Evolutionary conservation across 345 rosid species (phyloP), one percentile per base, ranked within the genome.

Genomic region (Dipteronia dyeriana): DNA sequence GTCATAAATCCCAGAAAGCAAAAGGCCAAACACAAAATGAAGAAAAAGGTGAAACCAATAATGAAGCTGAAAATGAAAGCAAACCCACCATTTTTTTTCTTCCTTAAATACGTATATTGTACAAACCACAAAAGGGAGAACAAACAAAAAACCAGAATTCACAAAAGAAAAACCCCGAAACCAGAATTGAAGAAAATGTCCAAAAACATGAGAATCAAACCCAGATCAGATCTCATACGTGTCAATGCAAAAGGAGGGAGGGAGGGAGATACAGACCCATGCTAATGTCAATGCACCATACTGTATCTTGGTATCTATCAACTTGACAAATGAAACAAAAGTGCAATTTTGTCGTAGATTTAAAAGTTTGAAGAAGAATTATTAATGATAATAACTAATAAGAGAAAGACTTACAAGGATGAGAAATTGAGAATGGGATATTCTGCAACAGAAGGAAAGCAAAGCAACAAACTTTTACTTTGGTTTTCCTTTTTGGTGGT

Each of bases 371-470:
- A 13, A 79, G 79, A 77, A 54, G 57, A 65, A 74, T 68, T 71
- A 54, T 82, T 73, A 60, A 22, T 34, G 67, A 22, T 51, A 59
- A 31, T 41, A 47, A 60, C 19, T 51, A 59, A 31, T 41, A 47
- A 60, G 66, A 31, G 49, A 47, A 82, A 76, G 22, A 9, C 60
- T 79, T 73, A 82, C 81, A 76, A 62, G 78, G 62, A 71, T 69
- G 73, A 79, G 71, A 81, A 84, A 47, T 68, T 69, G 73, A 79
- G 71, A 81, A 85, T 82, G 76, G 86, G 85, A 85, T 82, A 80
- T 74, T 88, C 79, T 78, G 53, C 54, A 66, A 80, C 69, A 74
- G 87, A 90, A 85, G 82, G 76, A 85, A 86, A 84, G 76, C 23
- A 57, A 59, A 59, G 63, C 78, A 69, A 77, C 73, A 63, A 56